Evolutionary conservation across 2,329 filamentous ascomycete species (phyloP), one percentile per base, ranked within the genome.

Genomic region (Ophiocordyceps camponoti-floridani): DNA sequence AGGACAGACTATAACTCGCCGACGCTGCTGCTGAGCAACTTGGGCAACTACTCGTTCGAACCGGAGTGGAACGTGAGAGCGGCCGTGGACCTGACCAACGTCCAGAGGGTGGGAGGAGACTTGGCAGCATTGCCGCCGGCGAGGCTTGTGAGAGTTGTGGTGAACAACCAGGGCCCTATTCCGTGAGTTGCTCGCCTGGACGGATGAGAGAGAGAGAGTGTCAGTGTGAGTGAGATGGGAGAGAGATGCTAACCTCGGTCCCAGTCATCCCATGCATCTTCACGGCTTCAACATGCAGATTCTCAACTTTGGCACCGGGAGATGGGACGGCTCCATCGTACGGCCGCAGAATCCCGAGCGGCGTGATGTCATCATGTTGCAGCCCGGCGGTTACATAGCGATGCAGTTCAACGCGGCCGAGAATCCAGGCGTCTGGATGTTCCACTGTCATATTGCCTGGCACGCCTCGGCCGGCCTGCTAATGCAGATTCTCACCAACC

Each of bases 201-300:
- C 23, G 23, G 5, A 23, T 23, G 23, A 23, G 23, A 23, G 23
- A 23, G 23, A 23, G 23, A 23, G 23, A 23, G 11, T 19, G 26
- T 10, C 5, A 18, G 7, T 18, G 7, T 23, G 27, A 27, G 13
- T 8, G 26, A 41, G 14, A 12, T 26, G 18, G 4, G 23, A 23
- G 23, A 23, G 23, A 23, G 23, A 23, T 23, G 23, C 23, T 23
- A 23, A 23, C 23, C 23, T 23, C 23, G 5, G 23, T 18, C 9
- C 10, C 28, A 69, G 70, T 1, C 73, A 84, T 51, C 77, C 80
- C 0, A 78, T 84, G 59, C 79, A 84, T 58, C 56, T 83, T 2
- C 79, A 85, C 62, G 79, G 79, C 10, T 74, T 80, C 58, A 81
- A 85, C 62, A 80, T 84, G 65, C 78, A 76, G 53, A 62, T 85